Evolutionary conservation across 345 rosid genomes (phyloP), one percentile per base, ranked within the genome.

Genomic region (Physaria fendleri): DNA sequence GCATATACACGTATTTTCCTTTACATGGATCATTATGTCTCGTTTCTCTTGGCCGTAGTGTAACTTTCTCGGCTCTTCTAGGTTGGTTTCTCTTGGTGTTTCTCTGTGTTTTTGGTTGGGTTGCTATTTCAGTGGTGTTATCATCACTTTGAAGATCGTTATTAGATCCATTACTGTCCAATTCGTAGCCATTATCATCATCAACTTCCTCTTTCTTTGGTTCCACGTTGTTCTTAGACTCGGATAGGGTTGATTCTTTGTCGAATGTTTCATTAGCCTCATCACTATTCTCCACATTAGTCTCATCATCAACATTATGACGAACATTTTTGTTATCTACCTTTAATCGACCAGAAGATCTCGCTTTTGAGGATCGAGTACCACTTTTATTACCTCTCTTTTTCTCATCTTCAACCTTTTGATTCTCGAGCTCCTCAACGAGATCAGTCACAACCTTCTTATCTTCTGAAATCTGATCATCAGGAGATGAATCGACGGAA

Each of bases 1-100:
- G 84, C 35, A 87, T 58, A 33, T 79, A 78, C n/a, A 87, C 74
- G 46, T 75, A 87, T 55, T 72, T 50, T 8, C 87, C 89, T 8
- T 37, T 30, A 3, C 89, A 84, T 16, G 77, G 59, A 39, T 80
- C 74, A 22, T 63, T 63, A 32, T 20, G 53, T 5, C 27, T 30
- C 24, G 47, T 49, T 37, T 17, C 39, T 48, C 53, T 70, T 56
- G 69, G 74, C 39, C 41, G 50, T 62, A 41, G 14, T 10, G 9
- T 41, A 17, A 46, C 46, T 47, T 32, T 57, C 8, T 12, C 11
- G 15, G 5, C 49, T 53, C 50, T 54, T 16, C 0, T 52, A 17
- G 63, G 46, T 28, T 14, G 54, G 38, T 46, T 59, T 46, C 55
- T 44, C 14, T 14, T 47, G 23, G 65, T 15, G 12, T 13, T 23